Conservation (phyloP, 306 rosid species). For the Dalbergia cochinchinensis region DNA sequence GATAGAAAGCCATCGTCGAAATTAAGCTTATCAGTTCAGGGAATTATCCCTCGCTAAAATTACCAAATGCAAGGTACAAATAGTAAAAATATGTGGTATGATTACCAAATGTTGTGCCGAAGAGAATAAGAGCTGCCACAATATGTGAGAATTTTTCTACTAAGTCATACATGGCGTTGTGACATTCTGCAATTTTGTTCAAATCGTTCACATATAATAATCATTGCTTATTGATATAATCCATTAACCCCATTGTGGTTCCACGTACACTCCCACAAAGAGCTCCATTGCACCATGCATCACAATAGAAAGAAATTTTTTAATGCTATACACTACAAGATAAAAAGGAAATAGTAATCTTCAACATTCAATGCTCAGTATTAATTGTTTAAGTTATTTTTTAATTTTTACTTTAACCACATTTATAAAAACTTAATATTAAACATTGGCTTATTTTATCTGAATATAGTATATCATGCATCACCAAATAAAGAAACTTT, state of each 20-base stretch:
- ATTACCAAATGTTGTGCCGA: background rate
- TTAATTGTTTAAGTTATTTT: no score
- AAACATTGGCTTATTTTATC: no score
- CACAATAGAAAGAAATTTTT: background rate
- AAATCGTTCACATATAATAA: background rate
- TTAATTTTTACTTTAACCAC: background rate
- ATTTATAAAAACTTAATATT: no score
- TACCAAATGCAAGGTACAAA: background rate
- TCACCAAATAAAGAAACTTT: no score
- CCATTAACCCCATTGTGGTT: slow-evolving; percentile 13
- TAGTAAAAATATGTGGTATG: background rate
- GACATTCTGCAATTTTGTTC: background rate
- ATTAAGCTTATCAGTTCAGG: background rate
- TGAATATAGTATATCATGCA: no score
- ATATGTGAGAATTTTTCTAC: background rate
- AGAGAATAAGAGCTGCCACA: background rate
- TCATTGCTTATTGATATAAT: background rate
- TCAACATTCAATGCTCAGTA: background rate
- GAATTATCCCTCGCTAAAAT: background rate
- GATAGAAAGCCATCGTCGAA: background rate
- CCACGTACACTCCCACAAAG: background rate
- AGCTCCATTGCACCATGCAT: background rate
- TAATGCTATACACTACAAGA: no score
- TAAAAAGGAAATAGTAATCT: no score
- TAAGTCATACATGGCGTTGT: background rate